A percentile compares a stretch with the other conserved stretches of the same genome.
These are phyloP conservation scores for Salvia hispanica DNA, from an alignment of 257 asterid genomes.

Conservation along the genomic window DNA sequence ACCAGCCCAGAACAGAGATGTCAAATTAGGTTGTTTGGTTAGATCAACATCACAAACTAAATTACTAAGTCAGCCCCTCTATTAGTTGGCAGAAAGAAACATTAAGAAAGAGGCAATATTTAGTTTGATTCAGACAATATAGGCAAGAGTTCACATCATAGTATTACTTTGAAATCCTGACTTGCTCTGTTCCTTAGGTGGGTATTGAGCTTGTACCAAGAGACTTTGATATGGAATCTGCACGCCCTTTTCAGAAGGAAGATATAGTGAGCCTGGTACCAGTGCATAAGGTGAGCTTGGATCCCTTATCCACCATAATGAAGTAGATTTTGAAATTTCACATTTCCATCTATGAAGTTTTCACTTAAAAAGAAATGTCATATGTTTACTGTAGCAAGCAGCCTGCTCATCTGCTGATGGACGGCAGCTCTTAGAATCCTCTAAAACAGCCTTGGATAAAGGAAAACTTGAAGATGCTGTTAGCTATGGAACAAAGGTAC, in stretches of 20 bases:
- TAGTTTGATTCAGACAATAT: slow-evolving; percentile 16
- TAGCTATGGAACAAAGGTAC: slow-evolving; percentile 88
- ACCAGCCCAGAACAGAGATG: background rate
- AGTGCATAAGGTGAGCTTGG: slow-evolving; percentile 74
- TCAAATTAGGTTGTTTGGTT: slow-evolving; percentile 8
- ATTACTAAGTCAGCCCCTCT: slow-evolving; percentile 2
- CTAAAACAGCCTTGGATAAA: slow-evolving; percentile 88
- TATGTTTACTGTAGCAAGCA: slow-evolving; percentile 70
- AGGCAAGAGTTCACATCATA: slow-evolving; percentile 15
- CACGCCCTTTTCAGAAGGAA: slow-evolving; percentile 66
- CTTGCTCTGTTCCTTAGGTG: slow-evolving; percentile 53
- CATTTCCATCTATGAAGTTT: slow-evolving; percentile 21
- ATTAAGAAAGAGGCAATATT: background rate
- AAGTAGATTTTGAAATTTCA: slow-evolving; percentile 19
- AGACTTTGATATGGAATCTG: slow-evolving; percentile 78
- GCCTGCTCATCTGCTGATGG: slow-evolving; percentile 98
- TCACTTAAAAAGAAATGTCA: slow-evolving; percentile 19
- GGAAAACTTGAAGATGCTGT: slow-evolving; percentile 98
- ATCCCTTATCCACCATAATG: slow-evolving; percentile 15
- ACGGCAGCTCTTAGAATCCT: slow-evolving; percentile 89
- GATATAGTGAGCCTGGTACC: slow-evolving; percentile 88
- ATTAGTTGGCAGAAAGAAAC: slow-evolving; percentile 2
- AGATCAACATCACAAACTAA: slow-evolving; percentile 11
- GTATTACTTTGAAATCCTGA: slow-evolving; percentile 27
- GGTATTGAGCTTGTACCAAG: slow-evolving; percentile 92